Evolutionary conservation across 2,329 filamentous ascomycete genomes (phyloP).

Genomic region (Neocucurbitaria cava): DNA sequence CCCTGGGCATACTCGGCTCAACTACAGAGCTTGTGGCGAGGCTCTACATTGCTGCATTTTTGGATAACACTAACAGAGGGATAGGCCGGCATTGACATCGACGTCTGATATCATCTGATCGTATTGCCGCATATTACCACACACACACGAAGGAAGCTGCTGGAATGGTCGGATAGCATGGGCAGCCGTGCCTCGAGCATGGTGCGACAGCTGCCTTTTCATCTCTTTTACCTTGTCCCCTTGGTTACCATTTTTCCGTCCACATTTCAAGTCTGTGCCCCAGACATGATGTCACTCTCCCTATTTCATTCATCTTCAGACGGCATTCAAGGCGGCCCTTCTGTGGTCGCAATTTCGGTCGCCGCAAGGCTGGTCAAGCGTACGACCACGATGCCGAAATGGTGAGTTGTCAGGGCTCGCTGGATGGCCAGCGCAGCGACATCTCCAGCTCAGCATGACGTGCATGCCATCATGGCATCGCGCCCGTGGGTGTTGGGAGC

Average conservation of each 20-base stretch:
- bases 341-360: slow-evolving; percentile 17
- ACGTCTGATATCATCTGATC: slow-evolving; percentile 1
- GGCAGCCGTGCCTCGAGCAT: slow-evolving; percentile 6
- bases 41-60: background rate
- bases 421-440: slow-evolving; percentile 28
- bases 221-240: slow-evolving; percentile 16
- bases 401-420: slow-evolving; percentile 33
- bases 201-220: slow-evolving; percentile 24
- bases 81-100: background rate
- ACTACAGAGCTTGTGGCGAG: background rate
- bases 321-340: slow-evolving; percentile 7
- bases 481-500: background rate
- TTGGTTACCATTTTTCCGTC: slow-evolving; percentile 10
- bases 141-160: background rate
- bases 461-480: slow-evolving; percentile 4
- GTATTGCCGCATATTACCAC: background rate
- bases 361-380: slow-evolving; percentile 5
- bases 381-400: slow-evolving; percentile 16
- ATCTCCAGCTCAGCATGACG: slow-evolving; percentile 22
- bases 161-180: background rate
- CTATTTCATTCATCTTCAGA: slow-evolving; percentile 2
- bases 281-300: slow-evolving; percentile 31
- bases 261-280: slow-evolving; percentile 17
- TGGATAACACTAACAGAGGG: background rate
- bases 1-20: background rate